These are phyloP conservation scores for Oryza meridionalis DNA, from an alignment of 176 grass and related monocot species.

Conservation along the genomic window DNA sequence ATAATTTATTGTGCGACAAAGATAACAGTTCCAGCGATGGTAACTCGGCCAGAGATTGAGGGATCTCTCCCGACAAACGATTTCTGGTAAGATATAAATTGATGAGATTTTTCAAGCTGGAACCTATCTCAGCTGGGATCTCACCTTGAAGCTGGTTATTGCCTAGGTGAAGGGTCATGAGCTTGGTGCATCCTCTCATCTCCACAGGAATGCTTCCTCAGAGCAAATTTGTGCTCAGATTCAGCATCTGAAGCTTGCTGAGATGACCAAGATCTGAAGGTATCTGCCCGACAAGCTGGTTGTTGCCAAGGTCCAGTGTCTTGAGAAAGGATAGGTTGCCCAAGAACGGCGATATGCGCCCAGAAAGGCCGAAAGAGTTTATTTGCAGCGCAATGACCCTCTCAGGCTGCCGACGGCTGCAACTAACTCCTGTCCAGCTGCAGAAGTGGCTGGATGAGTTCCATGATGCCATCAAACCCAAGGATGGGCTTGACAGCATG, in stretches of 20 bases:
- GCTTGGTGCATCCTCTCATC: slow-evolving; percentile 9
- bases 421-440: slow-evolving; percentile 39
- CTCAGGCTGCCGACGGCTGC: slow-evolving; percentile 7
- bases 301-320: slow-evolving; percentile 21
- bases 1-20: background rate
- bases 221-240: slow-evolving; percentile 31
- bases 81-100: background rate
- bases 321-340: slow-evolving; percentile 47
- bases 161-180: background rate
- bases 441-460: slow-evolving; percentile 28
- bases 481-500: background rate
- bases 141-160: slow-evolving; percentile 34
- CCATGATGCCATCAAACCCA: slow-evolving; percentile 20
- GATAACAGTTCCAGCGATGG: background rate
- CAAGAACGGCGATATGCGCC: slow-evolving; percentile 37
- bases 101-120: background rate
- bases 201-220: slow-evolving; percentile 13
- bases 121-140: background rate
- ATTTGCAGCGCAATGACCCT: slow-evolving; percentile 27
- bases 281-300: slow-evolving; percentile 40
- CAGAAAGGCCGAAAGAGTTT: slow-evolving; percentile 1
- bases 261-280: slow-evolving; percentile 32
- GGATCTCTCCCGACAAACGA: slow-evolving; percentile 3
- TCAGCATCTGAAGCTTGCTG: background rate
- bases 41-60: background rate